Evolutionary conservation across 2,329 filamentous ascomycete species (phyloP), one percentile per base, ranked within the genome.

Genomic region (Colletotrichum abscissum): DNA sequence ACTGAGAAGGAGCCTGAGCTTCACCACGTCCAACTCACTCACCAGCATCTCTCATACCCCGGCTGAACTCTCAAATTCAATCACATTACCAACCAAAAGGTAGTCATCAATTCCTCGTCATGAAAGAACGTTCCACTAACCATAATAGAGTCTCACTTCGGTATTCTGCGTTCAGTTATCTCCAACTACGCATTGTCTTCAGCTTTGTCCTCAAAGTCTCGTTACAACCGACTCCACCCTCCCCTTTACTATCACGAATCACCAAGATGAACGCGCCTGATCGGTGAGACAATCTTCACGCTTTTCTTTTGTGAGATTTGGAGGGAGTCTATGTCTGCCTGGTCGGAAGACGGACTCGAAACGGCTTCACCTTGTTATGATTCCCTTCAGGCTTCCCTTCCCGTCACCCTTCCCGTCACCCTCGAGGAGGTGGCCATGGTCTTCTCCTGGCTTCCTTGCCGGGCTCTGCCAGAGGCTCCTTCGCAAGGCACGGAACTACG

Each of bases 221-320:
- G 49, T 38, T 12, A 24, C 11, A 46, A 63, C 3, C 26, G 5
- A 28, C 46, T 54, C 28, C 14, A 55, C 22, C 9, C 26, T 24
- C 19, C 62, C 16, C 22, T 64, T 38, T 8, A 22, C 22, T 5
- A 54, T 26, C 7, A 8, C 26, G 26, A 7, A 22, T 38, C 49
- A 14, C 8, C 49, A 64, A 64, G 46, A 69, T 69, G 67, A 69
- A 69, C 60, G 67, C 67, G 14, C 67, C 67, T 12, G 67, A 69
- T 26, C 60, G 67, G 67, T 69, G 26, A 64, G 67, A 49, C 16
- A 30, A 65, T 22, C 12, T 11, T 3, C 1, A 8, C 11, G 28
- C 4, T 19, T 30, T 52, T 28, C 14, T 22, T 11, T 2, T 24
- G 19, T 28, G 16, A 14, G 1, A 30, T 6, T 42, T 19, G 63